phyloP scores from a whole-genome alignment of 768 basidiomycete genomes.

The Chalciporus piperatus region DNA sequence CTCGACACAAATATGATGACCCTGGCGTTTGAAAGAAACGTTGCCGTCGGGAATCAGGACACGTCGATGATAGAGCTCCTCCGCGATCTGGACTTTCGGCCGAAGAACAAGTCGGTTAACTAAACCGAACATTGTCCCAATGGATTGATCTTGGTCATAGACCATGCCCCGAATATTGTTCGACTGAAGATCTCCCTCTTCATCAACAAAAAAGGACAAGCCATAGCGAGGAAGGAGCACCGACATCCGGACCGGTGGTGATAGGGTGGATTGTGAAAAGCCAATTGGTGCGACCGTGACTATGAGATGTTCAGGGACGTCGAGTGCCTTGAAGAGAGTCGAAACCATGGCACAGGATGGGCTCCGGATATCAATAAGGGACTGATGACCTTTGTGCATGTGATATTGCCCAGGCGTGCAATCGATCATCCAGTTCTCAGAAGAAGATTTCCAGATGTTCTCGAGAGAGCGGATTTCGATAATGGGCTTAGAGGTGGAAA shows the following conservation, averaged over 20 bases:
- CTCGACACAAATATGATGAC: slow-evolving; percentile 6
- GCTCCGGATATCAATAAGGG: slow-evolving; percentile 21
- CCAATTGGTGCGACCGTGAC: slow-evolving; percentile 4
- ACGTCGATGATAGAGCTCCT: neutral
- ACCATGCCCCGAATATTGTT: slow-evolving; percentile 36
- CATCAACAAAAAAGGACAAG: slow-evolving; percentile 35
- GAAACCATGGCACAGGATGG: slow-evolving; percentile 19
- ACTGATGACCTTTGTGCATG: neutral
- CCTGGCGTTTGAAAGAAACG: neutral
- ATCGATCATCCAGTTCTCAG: slow-evolving; percentile 20
- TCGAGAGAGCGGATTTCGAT: slow-evolving; percentile 25
- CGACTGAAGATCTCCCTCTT: slow-evolving; percentile 32
- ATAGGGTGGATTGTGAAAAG: neutral
- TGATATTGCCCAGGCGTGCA: neutral
- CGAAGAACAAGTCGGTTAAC: slow-evolving; percentile 35
- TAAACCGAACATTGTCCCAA: slow-evolving; percentile 42
- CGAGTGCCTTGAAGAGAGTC: slow-evolving; percentile 9
- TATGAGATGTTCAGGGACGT: slow-evolving; percentile 8
- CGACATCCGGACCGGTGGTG: slow-evolving; percentile 8
- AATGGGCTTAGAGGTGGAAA: neutral
- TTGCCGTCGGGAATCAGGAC: slow-evolving; percentile 38
- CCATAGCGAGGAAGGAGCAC: slow-evolving; percentile 36
- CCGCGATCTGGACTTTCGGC: slow-evolving; percentile 2
- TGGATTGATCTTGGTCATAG: slow-evolving; percentile 35
- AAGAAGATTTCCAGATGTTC: slow-evolving; percentile 16